Evolutionary conservation across 2,329 filamentous ascomycete species (phyloP).

Genomic region (Trichoderma sp.): DNA sequence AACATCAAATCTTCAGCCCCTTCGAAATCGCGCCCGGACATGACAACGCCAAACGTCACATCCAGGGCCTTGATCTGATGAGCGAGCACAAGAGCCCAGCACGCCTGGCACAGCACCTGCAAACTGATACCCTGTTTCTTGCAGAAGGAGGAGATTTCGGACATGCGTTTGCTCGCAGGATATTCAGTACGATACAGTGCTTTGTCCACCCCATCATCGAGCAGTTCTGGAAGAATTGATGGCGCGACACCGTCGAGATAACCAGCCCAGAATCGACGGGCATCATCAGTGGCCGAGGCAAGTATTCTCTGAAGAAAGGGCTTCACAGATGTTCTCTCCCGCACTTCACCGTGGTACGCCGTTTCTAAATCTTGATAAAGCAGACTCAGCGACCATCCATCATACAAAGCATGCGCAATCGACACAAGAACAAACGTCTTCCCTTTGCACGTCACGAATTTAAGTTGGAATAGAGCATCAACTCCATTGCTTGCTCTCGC

Average conservation of each 20-base stretch:
- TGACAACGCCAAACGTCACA: slow-evolving; percentile 77
- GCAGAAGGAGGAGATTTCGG: slow-evolving; percentile 56
- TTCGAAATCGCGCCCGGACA: slow-evolving; percentile 81
- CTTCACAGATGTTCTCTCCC: slow-evolving; percentile 50
- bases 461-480: slow-evolving; percentile 51
- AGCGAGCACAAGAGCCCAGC: slow-evolving; percentile 73
- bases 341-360: slow-evolving; percentile 57
- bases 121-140: slow-evolving; percentile 67
- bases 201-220: neutral
- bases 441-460: slow-evolving; percentile 38
- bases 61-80: slow-evolving; percentile 66
- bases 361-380: slow-evolving; percentile 69
- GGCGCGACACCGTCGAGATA: slow-evolving; percentile 57
- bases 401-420: slow-evolving; percentile 84
- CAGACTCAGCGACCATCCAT: slow-evolving; percentile 79
- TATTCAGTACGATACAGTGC: slow-evolving; percentile 25
- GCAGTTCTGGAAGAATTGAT: slow-evolving; percentile 34
- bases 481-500: slow-evolving; percentile 42
- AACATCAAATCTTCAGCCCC: slow-evolving; percentile 70
- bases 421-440: slow-evolving; percentile 61
- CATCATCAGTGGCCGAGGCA: slow-evolving; percentile 26
- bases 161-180: slow-evolving; percentile 1
- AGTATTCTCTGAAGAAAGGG: slow-evolving; percentile 47
- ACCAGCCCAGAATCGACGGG: slow-evolving; percentile 67
- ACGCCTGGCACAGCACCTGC: slow-evolving; percentile 74